These are phyloP conservation scores for Pseudopithomyces maydicus DNA, from an alignment of 2,329 filamentous ascomycete genomes.

Conservation along the genomic window DNA sequence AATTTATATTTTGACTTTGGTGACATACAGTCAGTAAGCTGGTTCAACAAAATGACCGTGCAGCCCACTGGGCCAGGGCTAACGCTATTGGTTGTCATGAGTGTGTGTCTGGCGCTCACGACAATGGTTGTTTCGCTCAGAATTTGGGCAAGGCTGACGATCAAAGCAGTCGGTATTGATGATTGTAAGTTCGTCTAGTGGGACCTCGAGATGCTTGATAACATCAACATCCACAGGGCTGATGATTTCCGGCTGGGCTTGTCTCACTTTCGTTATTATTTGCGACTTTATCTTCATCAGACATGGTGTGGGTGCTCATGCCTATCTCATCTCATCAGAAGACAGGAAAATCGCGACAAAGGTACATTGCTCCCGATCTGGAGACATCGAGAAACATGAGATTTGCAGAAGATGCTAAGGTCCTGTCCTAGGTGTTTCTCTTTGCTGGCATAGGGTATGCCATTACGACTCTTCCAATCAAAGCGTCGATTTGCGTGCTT, in stretches of 20 bases:
- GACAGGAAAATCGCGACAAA: background rate
- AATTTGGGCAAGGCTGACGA: conserved; percentile 1
- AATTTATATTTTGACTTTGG: background rate
- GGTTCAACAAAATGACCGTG: background rate
- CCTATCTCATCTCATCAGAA: background rate
- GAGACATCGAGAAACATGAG: background rate
- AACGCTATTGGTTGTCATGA: conserved; percentile 2
- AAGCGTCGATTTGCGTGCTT: conserved; percentile 9
- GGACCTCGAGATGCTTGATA: background rate
- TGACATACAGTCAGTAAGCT: background rate
- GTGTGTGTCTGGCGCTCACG: background rate
- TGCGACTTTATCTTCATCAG: conserved; percentile 7
- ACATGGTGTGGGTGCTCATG: conserved; percentile 1
- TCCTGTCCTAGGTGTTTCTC: conserved; percentile 1
- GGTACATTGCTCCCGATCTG: background rate
- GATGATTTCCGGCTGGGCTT: conserved; percentile 2
- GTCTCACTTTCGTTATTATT: background rate
- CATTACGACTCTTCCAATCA: conserved; percentile 3
- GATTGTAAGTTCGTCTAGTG: conserved; percentile 1
- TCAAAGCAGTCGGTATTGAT: background rate
- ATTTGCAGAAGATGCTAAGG: background rate
- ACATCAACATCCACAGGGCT: background rate
- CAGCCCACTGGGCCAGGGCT: conserved; percentile 2
- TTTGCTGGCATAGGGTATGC: conserved; percentile 3
- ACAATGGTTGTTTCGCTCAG: background rate